These are phyloP conservation scores for Ceratobasidium sp. DNA, from an alignment of 1,284 basidiomycete genomes.

Conservation along the genomic window DNA sequence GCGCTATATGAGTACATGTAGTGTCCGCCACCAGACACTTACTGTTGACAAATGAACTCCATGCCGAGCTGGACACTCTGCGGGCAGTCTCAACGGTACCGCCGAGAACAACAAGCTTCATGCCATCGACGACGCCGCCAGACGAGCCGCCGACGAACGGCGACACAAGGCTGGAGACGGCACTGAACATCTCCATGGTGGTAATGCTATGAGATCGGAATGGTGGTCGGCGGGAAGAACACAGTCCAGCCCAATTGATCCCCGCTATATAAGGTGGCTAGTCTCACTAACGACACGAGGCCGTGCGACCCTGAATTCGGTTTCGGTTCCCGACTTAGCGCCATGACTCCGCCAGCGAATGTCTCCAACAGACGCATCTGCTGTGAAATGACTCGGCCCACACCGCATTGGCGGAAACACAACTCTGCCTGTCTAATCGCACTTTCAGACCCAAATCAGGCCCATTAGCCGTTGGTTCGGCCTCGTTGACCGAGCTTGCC, in stretches of 20 bases:
- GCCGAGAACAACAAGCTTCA: conserved; percentile 84
- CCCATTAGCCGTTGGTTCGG: too few species aligned
- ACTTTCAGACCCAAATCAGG: too few species aligned
- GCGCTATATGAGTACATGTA: background rate
- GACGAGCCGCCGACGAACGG: conserved; percentile 76
- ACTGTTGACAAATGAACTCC: conserved; percentile 79
- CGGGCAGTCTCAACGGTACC: conserved; percentile 75
- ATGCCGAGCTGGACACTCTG: conserved; percentile 77
- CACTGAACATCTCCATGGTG: conserved; percentile 78
- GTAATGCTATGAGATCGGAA: background rate
- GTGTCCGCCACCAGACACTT: conserved; percentile 48
- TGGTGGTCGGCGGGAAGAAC: background rate
- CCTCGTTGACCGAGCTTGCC: too few species aligned
- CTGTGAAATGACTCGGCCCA: too few species aligned
- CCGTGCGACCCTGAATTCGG: conserved; percentile 13
- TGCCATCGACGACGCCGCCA: conserved; percentile 78
- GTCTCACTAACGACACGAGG: conserved; percentile 2
- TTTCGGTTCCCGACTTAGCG: too few species aligned
- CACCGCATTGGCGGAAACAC: too few species aligned
- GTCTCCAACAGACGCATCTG: too few species aligned
- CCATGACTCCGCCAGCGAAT: too few species aligned
- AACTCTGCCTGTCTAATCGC: too few species aligned
- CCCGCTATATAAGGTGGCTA: background rate
- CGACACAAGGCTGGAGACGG: conserved; percentile 62
- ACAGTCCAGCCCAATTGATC: background rate